Conservation (phyloP, 2,329 filamentous ascomycete genomes). For the Aspergillus sp. region DNA sequence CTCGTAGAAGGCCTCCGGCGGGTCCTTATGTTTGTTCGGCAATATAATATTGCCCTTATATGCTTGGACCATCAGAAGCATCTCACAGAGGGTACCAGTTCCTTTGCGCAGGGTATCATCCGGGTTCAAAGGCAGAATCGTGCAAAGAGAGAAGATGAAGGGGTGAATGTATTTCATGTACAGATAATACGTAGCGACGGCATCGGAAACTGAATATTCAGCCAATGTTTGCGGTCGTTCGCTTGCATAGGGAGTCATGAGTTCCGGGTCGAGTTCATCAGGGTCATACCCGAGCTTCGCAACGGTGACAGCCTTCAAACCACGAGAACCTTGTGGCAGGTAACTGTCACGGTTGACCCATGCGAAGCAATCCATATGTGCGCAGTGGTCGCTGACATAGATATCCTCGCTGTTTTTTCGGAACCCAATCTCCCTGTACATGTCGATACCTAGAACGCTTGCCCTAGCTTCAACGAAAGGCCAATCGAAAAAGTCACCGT, state of each 20-base stretch:
- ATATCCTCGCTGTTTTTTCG: constrained; percentile 93
- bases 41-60: constrained; percentile 89
- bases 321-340: constrained; percentile 92
- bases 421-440: constrained; percentile 99
- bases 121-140: constrained; percentile 87
- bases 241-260: constrained; percentile 87
- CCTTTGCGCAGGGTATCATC: constrained; percentile 94
- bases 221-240: constrained; percentile 92
- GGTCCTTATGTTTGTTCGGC: constrained; percentile 92
- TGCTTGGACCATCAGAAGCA: constrained; percentile 98
- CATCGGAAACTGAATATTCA: constrained; percentile 98
- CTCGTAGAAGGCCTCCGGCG: constrained; percentile 93
- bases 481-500: constrained; percentile 99
- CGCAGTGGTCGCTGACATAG: constrained; percentile 92
- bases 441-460: constrained; percentile 92
- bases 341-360: constrained; percentile 99
- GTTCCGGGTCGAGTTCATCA: constrained; percentile 92
- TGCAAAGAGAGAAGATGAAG: constrained; percentile 98
- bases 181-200: constrained; percentile 95
- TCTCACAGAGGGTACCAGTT: constrained; percentile 97
- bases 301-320: constrained; percentile 94
- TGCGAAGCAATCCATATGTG: constrained; percentile 98
- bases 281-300: constrained; percentile 98
- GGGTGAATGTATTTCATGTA: constrained; percentile 99
- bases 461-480: constrained; percentile 94